phyloP scores from a whole-genome alignment of 371 early-diverging fungal genomes.

The Lichtheimia hyalospora region DNA sequence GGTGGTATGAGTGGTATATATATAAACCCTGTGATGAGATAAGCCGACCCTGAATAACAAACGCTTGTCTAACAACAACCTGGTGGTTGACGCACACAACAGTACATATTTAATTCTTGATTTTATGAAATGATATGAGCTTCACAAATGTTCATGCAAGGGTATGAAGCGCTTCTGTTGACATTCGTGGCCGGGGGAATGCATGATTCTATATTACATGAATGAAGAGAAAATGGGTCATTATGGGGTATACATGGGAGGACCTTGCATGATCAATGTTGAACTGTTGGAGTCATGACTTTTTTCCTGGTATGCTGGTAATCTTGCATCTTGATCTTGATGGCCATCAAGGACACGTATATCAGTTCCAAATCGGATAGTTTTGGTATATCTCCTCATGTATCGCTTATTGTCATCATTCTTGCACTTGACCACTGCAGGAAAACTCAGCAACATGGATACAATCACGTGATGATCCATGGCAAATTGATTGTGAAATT shows the following conservation, averaged over 20 bases:
- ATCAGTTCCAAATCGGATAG: constrained; percentile 1
- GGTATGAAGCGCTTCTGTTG: too few species aligned
- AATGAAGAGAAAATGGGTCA: neutral
- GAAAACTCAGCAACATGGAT: constrained; percentile 4
- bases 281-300: neutral
- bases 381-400: neutral
- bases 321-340: neutral
- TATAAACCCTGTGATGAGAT: too few species aligned
- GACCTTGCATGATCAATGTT: neutral
- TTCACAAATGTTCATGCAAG: too few species aligned
- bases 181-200: too few species aligned
- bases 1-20: too few species aligned
- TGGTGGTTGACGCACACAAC: too few species aligned
- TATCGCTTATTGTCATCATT: too few species aligned
- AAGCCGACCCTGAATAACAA: too few species aligned
- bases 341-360: neutral
- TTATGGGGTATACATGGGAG: neutral
- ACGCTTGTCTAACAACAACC: too few species aligned
- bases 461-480: constrained; percentile 4
- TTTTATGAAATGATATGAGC: too few species aligned
- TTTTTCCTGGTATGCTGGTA: neutral
- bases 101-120: too few species aligned
- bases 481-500: neutral
- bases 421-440: neutral
- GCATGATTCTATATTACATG: neutral